Base-by-base conservation (phyloP, 768 basidiomycete genomes). In the Hirschioporus abietinus region DNA sequence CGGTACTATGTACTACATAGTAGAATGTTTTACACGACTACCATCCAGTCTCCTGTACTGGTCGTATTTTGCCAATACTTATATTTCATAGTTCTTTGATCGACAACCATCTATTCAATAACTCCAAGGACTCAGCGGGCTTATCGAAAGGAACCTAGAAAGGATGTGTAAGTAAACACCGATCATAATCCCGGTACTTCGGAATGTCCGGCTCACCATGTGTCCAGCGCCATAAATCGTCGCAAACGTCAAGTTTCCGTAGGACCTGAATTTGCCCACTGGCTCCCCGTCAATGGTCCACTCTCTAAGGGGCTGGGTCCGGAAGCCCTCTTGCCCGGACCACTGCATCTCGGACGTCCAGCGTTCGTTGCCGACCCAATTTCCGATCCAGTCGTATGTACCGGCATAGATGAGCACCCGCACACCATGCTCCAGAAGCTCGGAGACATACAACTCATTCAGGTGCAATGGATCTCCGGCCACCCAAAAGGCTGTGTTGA, bases 181-280 rank as follows among this genome's bases (percentile, higher is more conserved):
- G 6, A 15, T 20, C 12, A 20, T 52, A 52, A 52, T 52, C 12
- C 42, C 42, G 42, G 42, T 52, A 10, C 15, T 52, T 52, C 15
- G 20, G 1, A 15, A 20, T 20, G 20, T 12, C 42, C 42, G 36
- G 74, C 79, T 71, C 57, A 88, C 88, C 88, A 89, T 89, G 77
- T 92, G 91, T n/a, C 91, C 91, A 30, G 89, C 91, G 5, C 82
- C 88, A 60, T 81, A 76, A 42, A 91, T 76, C 0, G 86, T 89
- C 18, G 83, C 84, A 72, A 87, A 90, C 42, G 88, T 90, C 66
- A 93, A 76, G 23, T 83, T 82, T 7, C 81, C 83, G 36, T 80
- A 80, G 34, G 76, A 80, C 75, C 87, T 86, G 59, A 83, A 86
- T 72, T 79, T 78, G 5, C 90, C 90, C 0, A 83, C 90, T 58